Base-by-base conservation (phyloP, 1,139 yeast species). In the Zygoascus sp. region DNA sequence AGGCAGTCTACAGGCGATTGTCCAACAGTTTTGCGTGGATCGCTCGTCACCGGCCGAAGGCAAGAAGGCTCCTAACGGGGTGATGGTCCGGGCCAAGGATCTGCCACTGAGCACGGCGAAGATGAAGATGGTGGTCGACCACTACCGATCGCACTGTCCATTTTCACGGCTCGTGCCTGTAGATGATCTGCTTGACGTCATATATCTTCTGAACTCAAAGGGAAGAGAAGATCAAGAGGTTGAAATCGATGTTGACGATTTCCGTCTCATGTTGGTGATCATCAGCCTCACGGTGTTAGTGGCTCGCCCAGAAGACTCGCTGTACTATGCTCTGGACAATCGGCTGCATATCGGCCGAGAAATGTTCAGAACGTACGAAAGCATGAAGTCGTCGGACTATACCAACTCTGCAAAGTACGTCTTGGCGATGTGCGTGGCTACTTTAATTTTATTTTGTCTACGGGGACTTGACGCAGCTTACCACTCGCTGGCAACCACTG, bases 111-210 rank as follows among this genome's bases (percentile, higher is more conserved):
- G 25, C 13, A 16, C 39, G 5, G 22, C n/a, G 27, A 35, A 21
- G 25, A n/a, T 35, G 16, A 21, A 35, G 15, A 35, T 35, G 39
- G 25, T 35, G 16, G 27, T 35, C 25, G 25, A n/a, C 20, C 39
- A 35, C n/a, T 35, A 11, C 16, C 9, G 15, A 9, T 20, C 16
- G 25, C 22, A 27, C 11, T 20, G 22, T 3, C 11, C 35, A 5
- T 9, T 32, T 13, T 35, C 39, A 20, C 16, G 39, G 8, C 25
- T 35, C 2, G 16, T 35, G 13, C 39, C 39, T 5, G 13, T 35
- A 3, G 39, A 35, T 6, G 39, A 8, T 8, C 27, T 20, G n/a
- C 19, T 35, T 25, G 27, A 9, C 2, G 15, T 35, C 25, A 35
- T 35, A 2, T 35, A 35, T 21, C 27, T 20, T 6, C 11, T 35